Base-by-base conservation (phyloP, 768 basidiomycete genomes). In the Strobilomyces confusus region DNA sequence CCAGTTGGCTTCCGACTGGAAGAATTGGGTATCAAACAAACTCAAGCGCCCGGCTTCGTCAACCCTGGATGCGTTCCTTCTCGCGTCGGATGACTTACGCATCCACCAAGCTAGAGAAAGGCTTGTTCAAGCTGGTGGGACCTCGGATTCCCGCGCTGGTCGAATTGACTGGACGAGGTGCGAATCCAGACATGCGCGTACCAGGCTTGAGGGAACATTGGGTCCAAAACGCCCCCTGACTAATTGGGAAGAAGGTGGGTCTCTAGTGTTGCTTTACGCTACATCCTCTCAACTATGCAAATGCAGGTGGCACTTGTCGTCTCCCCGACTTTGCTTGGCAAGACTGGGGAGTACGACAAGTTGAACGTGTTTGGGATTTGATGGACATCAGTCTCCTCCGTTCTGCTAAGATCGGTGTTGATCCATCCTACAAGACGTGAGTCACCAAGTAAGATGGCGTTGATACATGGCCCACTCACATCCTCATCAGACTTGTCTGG, bases 301-400 rank as follows among this genome's bases (percentile, higher is more conserved):
- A 36, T 51, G 8, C 49, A 89, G 90, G 85, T 66, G 92, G 89
- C 11, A 84, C 79, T 58, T 93, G 90, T 64, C 92, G 87, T 65
- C 72, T 95, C 49, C 86, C 85, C 1, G 93, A 95, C 62, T 92
- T 89, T 61, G 87, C 87, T 29, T 98, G 95, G 95, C 82, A 84
- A 53, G 93, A 97, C 65, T 98, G 95, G 95, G 91, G 86, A 23
- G 73, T 83, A n/a, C 81, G 82, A 13, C 94, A 97, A 68, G 94
- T 97, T 19, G 92, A 97, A 64, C 84, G 95, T 30, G 95, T 98
- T 5, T 89, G 92, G 85, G 95, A 98, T 68, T 70, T 98, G 59
- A 87, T 95, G 85, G 95, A 98, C 63, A 95, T 97, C 59, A 88
- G 80, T 65, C 76, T 87, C 26, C 77, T 98, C 44, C 87, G 93